Evolutionary conservation across 1,139 yeast species (phyloP).

Genomic region (Saccharomyces hybrid): DNA sequence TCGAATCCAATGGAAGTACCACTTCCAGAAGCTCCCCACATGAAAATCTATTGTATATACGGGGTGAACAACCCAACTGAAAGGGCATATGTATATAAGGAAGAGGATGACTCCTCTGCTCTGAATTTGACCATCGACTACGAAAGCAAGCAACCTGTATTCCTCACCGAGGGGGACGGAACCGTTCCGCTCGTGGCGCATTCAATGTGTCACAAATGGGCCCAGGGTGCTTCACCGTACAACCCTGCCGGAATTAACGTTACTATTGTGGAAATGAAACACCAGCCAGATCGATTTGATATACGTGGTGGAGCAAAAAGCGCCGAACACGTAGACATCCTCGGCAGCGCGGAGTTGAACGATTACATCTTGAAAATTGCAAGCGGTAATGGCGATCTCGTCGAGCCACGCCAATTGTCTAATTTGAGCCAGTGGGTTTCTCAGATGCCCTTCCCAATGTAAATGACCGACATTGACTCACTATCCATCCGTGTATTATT

Average conservation of each 20-base stretch:
- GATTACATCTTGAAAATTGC: constrained; percentile 78
- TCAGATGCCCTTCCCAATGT: constrained; percentile 33
- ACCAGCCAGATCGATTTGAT: constrained; percentile 89
- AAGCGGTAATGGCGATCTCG: constrained; percentile 64
- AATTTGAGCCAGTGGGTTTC: constrained; percentile 46
- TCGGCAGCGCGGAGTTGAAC: constrained; percentile 88
- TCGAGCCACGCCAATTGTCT: constrained; percentile 55
- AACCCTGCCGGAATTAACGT: constrained; percentile 75
- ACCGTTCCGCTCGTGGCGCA: constrained; percentile 85
- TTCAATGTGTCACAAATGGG: constrained; percentile 78
- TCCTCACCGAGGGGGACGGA: constrained; percentile 91
- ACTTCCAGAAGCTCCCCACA: constrained; percentile 86
- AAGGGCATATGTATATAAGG: constrained; percentile 79
- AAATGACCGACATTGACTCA: constrained; percentile 1
- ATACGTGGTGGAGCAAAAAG: constrained; percentile 96
- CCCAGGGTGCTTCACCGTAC: constrained; percentile 56
- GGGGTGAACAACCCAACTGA: constrained; percentile 97
- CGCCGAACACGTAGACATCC: constrained; percentile 94
- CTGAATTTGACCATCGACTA: constrained; percentile 59
- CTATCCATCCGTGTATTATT: not conserved
- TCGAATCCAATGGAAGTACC: constrained; percentile 86
- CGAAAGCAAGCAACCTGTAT: constrained; percentile 57
- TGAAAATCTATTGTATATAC: constrained; percentile 83
- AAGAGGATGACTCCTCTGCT: constrained; percentile 43
- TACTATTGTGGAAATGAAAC: constrained; percentile 80